Evolutionary conservation across 306 rosid species (phyloP).

Genomic region (Dryas alaskensis): DNA sequence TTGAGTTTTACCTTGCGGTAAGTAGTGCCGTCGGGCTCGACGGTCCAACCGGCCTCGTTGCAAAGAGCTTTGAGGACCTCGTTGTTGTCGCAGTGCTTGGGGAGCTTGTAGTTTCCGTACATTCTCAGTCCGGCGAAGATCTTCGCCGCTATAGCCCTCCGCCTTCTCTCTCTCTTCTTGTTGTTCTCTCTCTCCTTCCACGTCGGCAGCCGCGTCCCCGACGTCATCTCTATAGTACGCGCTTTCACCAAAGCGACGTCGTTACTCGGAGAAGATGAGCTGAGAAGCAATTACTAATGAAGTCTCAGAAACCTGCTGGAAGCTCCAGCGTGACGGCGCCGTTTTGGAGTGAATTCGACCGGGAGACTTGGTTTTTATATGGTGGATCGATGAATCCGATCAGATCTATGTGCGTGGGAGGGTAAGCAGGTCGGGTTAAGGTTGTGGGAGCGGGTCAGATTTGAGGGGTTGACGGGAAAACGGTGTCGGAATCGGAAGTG

Average conservation of each 20-base stretch:
- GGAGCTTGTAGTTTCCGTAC: slow-evolving; percentile 85
- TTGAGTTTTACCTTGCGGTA: slow-evolving; percentile 66
- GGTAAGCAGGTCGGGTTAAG: background rate
- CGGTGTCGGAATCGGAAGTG: slow-evolving; percentile 5
- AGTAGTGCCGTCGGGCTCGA: slow-evolving; percentile 84
- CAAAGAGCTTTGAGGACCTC: slow-evolving; percentile 94
- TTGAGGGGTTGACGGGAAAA: slow-evolving; percentile 14
- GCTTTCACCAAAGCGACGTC: background rate
- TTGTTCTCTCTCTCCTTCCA: slow-evolving; percentile 95
- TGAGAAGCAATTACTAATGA: background rate
- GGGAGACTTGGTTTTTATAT: background rate
- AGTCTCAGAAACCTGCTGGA: background rate
- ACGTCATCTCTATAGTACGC: slow-evolving; percentile 48
- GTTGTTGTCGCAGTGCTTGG: slow-evolving; percentile 92
- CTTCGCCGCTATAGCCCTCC: slow-evolving; percentile 83
- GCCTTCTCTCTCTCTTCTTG: slow-evolving; percentile 73
- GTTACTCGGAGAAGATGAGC: background rate
- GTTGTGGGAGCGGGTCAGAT: slow-evolving; percentile 1
- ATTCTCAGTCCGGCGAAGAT: slow-evolving; percentile 78
- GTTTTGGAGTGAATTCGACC: background rate
- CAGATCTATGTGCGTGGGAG: slow-evolving; percentile 36
- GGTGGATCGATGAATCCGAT: slow-evolving; percentile 24
- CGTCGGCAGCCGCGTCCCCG: slow-evolving; percentile 74
- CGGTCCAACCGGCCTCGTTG: slow-evolving; percentile 83
- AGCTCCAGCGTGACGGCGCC: background rate